Evolutionary conservation across 805 yeast species (phyloP), one percentile per base, ranked within the genome.

Genomic region (Groenewaldozyma salmanticensis): DNA sequence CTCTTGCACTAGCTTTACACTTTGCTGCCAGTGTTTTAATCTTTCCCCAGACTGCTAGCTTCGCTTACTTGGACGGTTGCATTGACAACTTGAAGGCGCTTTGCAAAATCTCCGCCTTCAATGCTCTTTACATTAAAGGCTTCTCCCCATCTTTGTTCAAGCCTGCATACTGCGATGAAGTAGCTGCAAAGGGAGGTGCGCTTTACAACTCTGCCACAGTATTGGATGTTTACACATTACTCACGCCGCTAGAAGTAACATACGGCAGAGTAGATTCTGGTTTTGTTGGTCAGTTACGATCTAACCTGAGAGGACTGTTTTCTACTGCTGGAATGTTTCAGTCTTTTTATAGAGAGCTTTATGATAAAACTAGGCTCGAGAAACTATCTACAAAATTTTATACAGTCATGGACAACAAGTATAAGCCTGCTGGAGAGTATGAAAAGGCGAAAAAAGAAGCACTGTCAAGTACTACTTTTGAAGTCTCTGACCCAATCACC

Each of bases 1-100:
- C 33, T 2, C 37, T 59, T 33, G 49, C 50, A 3, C 42, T 54
- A 6, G 48, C 55, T 0, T 38, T 53, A 4, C 38, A 52, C 16
- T 42, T 55, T 27, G 43, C 46, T 7, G 47, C 47, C 2, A 46
- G 57, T 2, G 7, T 44, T 9, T 22, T 59, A 4, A 40, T 58
- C 4, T 51, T 51, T 27, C 64, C 64, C 5, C 42, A 44, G 7
- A 51, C 61, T 1, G 57, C 62, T 1, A 52, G 48, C 34, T 42
- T 37, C 22, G 50, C 50, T 18, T 47, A 51, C 37, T 42, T 55
- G 29, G 39, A 34, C 16, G 36, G 35, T 5, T 45, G 48, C 9
- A 34, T 27, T 18, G 39, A 42, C n/a, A 37, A 50, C 17, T 34
- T 55, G 15, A 16, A 20, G 3, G 51, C 49, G 1, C 38, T 57